These are phyloP conservation scores for Thinopyrum elongatum DNA, from an alignment of 176 grass and related monocot genomes.

Conservation along the genomic window DNA sequence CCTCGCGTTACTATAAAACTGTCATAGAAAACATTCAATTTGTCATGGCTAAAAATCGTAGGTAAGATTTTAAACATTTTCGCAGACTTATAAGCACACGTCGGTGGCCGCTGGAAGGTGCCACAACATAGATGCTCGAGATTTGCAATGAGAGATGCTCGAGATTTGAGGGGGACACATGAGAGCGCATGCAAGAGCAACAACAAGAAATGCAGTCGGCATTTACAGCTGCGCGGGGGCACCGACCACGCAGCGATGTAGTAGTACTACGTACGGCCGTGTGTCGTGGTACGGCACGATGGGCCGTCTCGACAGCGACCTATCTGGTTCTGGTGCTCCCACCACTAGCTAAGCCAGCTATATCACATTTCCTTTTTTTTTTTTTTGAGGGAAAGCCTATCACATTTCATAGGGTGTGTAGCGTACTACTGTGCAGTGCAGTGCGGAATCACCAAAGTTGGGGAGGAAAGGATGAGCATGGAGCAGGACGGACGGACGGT, in stretches of 20 bases:
- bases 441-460: neutral
- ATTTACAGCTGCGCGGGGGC: neutral
- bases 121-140: too few species aligned
- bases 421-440: neutral
- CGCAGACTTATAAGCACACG: too few species aligned
- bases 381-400: too few species aligned
- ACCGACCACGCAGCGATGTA: neutral
- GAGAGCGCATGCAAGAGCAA: neutral
- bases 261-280: neutral
- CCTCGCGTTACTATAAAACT: too few species aligned
- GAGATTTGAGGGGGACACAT: too few species aligned
- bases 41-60: too few species aligned
- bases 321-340: neutral
- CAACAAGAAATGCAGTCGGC: too few species aligned
- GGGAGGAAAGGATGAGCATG: neutral
- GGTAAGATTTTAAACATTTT: too few species aligned
- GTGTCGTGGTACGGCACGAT: neutral
- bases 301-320: neutral
- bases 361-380: too few species aligned
- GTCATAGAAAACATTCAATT: too few species aligned
- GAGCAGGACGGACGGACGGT: neutral
- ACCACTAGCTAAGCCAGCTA: neutral
- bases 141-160: too few species aligned
- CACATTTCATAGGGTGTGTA: neutral
- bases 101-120: too few species aligned